Evolutionary conservation across 176 grass and related monocot genomes (phyloP), one percentile per base, ranked within the genome.

Genomic region (Pontederia paniculata): DNA sequence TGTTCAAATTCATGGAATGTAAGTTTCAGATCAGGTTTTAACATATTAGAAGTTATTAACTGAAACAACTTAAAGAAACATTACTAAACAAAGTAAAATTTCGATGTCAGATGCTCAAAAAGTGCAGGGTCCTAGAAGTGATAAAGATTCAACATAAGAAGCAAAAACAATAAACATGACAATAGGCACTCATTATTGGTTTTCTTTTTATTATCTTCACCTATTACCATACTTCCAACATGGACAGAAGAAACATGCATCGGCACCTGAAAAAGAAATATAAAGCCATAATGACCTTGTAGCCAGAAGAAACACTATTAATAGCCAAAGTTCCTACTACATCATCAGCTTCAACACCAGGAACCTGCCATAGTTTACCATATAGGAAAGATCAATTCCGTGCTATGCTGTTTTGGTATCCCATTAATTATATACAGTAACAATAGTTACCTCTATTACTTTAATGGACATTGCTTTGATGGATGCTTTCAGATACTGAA

Each of bases 341-440:
- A 84, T 97, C 93, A 88, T 97, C 93, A 70, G 83, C 93, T 84
- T 97, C 93, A 25, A 90, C 93, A 53, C 91, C 93, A 76, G 93
- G 93, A 81, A 97, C 93, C 93, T 97, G 76, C 44, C 43, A 84
- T 68, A 44, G 73, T 66, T 67, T 21, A 80, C 21, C 48, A 23
- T 54, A 17, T 22, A 60, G 47, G 9, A 52, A 50, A 43, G 28
- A 37, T 37, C 28, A 37, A 37, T 37, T 37, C 28, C 28, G 31
- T 22, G 44, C 9, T 6, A 62, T 48, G 19, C 5, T 28, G 57
- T 76, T 55, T n/a, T 63, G 74, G 58, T 44, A 14, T 2, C 72
- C 44, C 63, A 57, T 44, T 64, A 16, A 70, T 14, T 4, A 44
- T 66, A 42, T 69, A 60, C 5, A 75, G 21, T 18, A 62, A 44